Evolutionary conservation across 495 filamentous ascomycete species (phyloP).

Genomic region (Hypoxylon cercidicola): DNA sequence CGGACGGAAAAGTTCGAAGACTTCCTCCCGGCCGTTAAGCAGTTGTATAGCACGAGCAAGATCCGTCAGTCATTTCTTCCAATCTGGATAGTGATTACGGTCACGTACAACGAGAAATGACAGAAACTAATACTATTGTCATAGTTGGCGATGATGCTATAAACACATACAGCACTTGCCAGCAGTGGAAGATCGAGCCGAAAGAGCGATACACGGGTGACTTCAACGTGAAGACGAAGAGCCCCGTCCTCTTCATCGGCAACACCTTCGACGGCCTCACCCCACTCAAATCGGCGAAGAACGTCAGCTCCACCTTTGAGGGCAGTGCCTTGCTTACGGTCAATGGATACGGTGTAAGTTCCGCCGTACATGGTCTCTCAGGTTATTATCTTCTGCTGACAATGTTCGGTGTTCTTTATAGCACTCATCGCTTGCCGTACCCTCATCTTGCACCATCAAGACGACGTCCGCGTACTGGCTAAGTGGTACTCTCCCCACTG

Average conservation of each 20-base stretch:
- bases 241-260: constrained; percentile 56
- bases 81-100: no score
- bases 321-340: constrained; percentile 64
- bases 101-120: no score
- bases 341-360: constrained; percentile 65
- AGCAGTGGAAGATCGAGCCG: constrained; percentile 57
- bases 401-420: constrained; percentile 31
- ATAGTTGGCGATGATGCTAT: constrained; percentile 36
- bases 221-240: constrained; percentile 56
- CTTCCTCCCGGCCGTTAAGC: constrained; percentile 33
- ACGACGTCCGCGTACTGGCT: constrained; percentile 60
- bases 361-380: not conserved
- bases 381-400: no score
- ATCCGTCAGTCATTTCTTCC: constrained; percentile 18
- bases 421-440: constrained; percentile 60
- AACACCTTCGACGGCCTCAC: constrained; percentile 57
- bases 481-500: constrained; percentile 55
- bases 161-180: constrained; percentile 44
- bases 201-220: constrained; percentile 54
- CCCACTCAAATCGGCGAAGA: constrained; percentile 58
- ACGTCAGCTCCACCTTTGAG: constrained; percentile 61
- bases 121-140: constrained; percentile 15
- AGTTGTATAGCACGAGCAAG: constrained; percentile 20
- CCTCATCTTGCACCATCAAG: constrained; percentile 59
- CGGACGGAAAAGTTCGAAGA: constrained; percentile 39